Conservation (phyloP, 2,329 filamentous ascomycete genomes). For the Aspergillus ochraceoroseus region DNA sequence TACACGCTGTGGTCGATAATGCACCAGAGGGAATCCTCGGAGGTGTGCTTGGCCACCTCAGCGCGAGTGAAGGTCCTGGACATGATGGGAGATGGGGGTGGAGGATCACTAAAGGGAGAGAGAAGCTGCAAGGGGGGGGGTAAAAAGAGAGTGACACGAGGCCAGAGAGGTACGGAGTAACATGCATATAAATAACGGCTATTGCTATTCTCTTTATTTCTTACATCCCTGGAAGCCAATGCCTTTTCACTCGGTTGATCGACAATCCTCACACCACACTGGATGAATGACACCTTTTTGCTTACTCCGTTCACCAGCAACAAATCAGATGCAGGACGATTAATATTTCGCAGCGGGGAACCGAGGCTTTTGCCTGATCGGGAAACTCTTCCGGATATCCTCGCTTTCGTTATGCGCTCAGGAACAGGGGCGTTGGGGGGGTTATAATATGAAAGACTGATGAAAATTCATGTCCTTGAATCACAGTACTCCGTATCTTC, state of each 20-base stretch:
- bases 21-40: constrained; percentile 71
- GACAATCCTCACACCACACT: too few relatives aligned
- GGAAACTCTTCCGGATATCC: constrained; percentile 5
- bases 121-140: neutral
- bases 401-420: neutral
- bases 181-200: too few relatives aligned
- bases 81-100: constrained; percentile 12
- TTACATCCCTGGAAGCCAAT: too few relatives aligned
- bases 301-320: neutral
- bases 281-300: too few relatives aligned
- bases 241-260: too few relatives aligned
- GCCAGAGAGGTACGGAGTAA: neutral
- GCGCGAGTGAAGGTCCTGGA: constrained; percentile 43
- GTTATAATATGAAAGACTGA: neutral
- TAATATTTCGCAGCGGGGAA: constrained; percentile 7
- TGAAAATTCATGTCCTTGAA: too few relatives aligned
- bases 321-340: constrained; percentile 18
- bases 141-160: neutral
- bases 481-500: too few relatives aligned
- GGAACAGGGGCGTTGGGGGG: neutral
- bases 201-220: too few relatives aligned
- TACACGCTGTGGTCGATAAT: constrained; percentile 85
- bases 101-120: too few relatives aligned
- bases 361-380: constrained; percentile 18
- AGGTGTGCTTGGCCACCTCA: constrained; percentile 70